Evolutionary conservation across 345 rosid genomes (phyloP).

Genomic region (Eutrema japonicum): DNA sequence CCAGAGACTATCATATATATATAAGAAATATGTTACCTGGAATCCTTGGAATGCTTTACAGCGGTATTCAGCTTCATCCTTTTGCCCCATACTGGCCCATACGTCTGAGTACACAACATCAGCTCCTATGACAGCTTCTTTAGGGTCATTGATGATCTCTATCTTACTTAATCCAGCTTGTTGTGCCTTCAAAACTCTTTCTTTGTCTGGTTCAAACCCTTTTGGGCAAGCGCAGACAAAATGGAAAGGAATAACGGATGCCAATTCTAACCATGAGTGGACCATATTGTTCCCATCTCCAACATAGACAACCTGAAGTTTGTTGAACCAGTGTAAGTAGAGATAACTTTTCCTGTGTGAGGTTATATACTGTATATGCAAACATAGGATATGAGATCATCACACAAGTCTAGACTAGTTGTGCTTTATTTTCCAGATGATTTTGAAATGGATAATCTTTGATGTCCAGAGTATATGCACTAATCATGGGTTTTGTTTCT

Average conservation of each 20-base stretch:
- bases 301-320: constrained; percentile 86
- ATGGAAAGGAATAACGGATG: constrained; percentile 92
- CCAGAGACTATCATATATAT: background rate
- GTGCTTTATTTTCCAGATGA: background rate
- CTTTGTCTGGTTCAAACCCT: constrained; percentile 86
- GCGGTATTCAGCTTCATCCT: constrained; percentile 89
- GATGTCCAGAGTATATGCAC: background rate
- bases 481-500: constrained; percentile 11
- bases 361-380: background rate
- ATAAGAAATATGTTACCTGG: constrained; percentile 57
- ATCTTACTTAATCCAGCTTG: constrained; percentile 85
- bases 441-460: background rate
- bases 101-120: constrained; percentile 99
- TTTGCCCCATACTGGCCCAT: constrained; percentile 99
- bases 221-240: constrained; percentile 92
- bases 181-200: constrained; percentile 73
- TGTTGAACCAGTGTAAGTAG: background rate
- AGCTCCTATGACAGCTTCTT: constrained; percentile 85
- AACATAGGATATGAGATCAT: background rate
- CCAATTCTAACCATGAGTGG: constrained; percentile 92
- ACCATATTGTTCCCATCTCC: constrained; percentile 98
- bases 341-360: background rate
- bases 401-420: background rate
- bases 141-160: constrained; percentile 83
- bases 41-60: constrained; percentile 84